Conservation (phyloP, 164 flowering plant species). For the Vitis labrusca region DNA sequence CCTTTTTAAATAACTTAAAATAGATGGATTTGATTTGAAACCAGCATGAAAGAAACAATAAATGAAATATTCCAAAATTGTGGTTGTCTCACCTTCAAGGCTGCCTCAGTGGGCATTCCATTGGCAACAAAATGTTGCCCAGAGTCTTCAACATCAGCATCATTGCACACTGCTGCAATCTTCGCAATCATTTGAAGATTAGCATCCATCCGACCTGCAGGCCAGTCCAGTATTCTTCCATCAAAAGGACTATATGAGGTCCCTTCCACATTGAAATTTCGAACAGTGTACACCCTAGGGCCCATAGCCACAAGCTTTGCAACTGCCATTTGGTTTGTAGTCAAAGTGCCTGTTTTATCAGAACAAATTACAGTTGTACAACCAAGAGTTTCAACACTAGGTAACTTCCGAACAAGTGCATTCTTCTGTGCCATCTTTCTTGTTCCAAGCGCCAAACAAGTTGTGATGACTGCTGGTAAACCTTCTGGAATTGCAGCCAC, state of each 20-base stretch:
- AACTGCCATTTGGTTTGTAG: conserved; percentile 86
- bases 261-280: conserved; percentile 65
- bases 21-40: neutral
- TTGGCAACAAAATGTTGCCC: conserved; percentile 55
- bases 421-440: conserved; percentile 66
- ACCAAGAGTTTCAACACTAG: conserved; percentile 65
- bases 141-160: conserved; percentile 57
- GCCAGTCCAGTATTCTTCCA: conserved; percentile 71
- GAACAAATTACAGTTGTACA: conserved; percentile 69
- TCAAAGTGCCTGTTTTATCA: conserved; percentile 62
- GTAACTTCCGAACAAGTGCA: conserved; percentile 59
- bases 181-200: conserved; percentile 80
- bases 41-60: neutral
- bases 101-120: conserved; percentile 93
- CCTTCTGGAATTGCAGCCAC: conserved; percentile 71
- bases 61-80: too few species aligned
- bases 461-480: conserved; percentile 64
- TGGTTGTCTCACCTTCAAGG: conserved; percentile 58
- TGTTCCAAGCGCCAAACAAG: conserved; percentile 63
- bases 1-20: too few species aligned
- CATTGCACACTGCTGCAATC: conserved; percentile 76
- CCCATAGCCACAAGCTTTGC: conserved; percentile 73
- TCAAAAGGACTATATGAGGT: conserved; percentile 72
- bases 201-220: conserved; percentile 55
- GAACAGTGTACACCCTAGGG: conserved; percentile 9